These are phyloP conservation scores for Tetrapyrgos nigripes DNA, from an alignment of 1,284 basidiomycete species.

Conservation along the genomic window DNA sequence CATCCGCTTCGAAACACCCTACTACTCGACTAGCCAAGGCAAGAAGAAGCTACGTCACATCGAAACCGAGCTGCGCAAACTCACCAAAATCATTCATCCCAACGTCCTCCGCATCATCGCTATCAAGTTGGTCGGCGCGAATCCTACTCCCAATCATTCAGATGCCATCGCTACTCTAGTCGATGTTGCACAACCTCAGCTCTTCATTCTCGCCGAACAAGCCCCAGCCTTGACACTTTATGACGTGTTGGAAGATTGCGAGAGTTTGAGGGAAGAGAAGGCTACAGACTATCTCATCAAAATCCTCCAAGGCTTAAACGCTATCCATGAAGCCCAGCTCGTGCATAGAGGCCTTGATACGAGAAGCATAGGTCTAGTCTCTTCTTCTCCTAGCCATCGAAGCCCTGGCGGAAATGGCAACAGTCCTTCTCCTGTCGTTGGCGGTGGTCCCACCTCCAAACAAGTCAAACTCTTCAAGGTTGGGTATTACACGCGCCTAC, in stretches of 20 bases:
- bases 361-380: slow-evolving; percentile 63
- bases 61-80: slow-evolving; percentile 67
- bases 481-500: slow-evolving; percentile 65
- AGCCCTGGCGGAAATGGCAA: background rate
- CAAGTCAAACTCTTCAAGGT: slow-evolving; percentile 70
- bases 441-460: slow-evolving; percentile 48
- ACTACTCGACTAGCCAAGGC: slow-evolving; percentile 72
- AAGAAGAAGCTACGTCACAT: slow-evolving; percentile 71
- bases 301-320: slow-evolving; percentile 69
- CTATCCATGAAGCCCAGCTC: slow-evolving; percentile 64
- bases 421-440: background rate
- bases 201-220: slow-evolving; percentile 72
- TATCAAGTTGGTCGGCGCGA: slow-evolving; percentile 63
- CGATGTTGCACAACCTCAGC: slow-evolving; percentile 29
- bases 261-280: slow-evolving; percentile 67
- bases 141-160: slow-evolving; percentile 20
- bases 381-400: slow-evolving; percentile 19
- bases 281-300: slow-evolving; percentile 75
- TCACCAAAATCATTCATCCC: slow-evolving; percentile 61
- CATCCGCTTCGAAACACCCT: slow-evolving; percentile 67
- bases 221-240: slow-evolving; percentile 65
- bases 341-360: slow-evolving; percentile 70
- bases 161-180: background rate
- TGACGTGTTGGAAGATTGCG: slow-evolving; percentile 74
- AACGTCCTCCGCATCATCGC: slow-evolving; percentile 70